Evolutionary conservation across 257 asterid species (phyloP).

Genomic region (Solanum lignicaule): DNA sequence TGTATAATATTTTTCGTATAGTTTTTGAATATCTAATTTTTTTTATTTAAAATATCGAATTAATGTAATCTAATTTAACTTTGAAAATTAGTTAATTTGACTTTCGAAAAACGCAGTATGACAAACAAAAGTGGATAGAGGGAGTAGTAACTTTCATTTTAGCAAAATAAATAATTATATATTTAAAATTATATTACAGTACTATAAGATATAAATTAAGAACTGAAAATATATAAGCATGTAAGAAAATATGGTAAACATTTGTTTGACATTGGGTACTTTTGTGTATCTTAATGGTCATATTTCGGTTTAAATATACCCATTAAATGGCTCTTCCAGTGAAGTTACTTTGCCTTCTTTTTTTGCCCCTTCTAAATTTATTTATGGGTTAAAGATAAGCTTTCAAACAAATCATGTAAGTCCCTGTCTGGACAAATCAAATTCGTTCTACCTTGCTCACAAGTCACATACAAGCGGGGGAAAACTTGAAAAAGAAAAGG

Average conservation of each 20-base stretch:
- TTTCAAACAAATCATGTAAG: neutral
- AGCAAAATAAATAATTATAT: neutral
- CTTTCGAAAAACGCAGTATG: rapidly evolving
- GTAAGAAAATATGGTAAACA: neutral
- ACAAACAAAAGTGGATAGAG: neutral
- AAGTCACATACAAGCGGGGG: neutral
- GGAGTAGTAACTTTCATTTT: neutral
- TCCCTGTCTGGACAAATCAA: neutral
- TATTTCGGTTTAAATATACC: neutral
- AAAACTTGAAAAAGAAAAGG: neutral
- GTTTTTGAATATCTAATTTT: too few species aligned
- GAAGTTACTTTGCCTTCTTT: neutral
- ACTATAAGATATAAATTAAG: neutral
- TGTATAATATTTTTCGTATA: too few species aligned
- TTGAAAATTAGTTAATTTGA: too few species aligned
- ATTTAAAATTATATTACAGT: neutral
- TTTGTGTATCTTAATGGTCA: neutral
- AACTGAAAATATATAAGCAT: too few species aligned
- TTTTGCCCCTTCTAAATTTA: neutral
- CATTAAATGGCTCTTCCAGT: neutral
- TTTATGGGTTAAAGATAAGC: neutral
- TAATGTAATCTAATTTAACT: too few species aligned
- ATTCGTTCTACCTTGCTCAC: neutral
- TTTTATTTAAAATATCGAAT: too few species aligned
- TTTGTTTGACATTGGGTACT: neutral